phyloP scores from a whole-genome alignment of 2,329 filamentous ascomycete species.

The Arthrobotrys conoides region DNA sequence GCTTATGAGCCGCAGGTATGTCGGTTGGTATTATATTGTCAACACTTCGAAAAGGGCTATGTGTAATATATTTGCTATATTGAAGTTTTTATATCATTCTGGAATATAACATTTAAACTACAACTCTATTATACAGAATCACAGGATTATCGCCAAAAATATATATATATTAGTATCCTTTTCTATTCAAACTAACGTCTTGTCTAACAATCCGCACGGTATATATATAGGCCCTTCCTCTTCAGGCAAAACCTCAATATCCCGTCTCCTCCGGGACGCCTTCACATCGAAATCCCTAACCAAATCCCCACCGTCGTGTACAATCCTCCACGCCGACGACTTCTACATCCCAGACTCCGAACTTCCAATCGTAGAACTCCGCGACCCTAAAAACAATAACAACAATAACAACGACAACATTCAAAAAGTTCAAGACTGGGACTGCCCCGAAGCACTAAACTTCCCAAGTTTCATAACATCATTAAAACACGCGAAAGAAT shows the following conservation, averaged over 20 bases:
- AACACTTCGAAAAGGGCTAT: too few relatives aligned
- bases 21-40: too few relatives aligned
- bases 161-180: too few relatives aligned
- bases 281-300: conserved; percentile 69
- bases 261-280: conserved; percentile 84
- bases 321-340: conserved; percentile 95
- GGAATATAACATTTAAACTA: too few relatives aligned
- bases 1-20: conserved; percentile 4
- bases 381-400: too few relatives aligned
- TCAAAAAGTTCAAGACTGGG: conserved; percentile 84
- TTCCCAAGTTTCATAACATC: conserved; percentile 77
- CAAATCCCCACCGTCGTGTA: conserved; percentile 70
- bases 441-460: conserved; percentile 84
- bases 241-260: conserved; percentile 94
- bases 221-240: conserved; percentile 82
- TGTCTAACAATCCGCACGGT: too few relatives aligned
- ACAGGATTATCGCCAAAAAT: background rate
- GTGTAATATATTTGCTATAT: too few relatives aligned
- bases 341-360: conserved; percentile 86
- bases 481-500: conserved; percentile 77
- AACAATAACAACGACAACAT: too few relatives aligned
- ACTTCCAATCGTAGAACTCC: conserved; percentile 68
- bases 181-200: background rate
- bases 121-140: too few relatives aligned
- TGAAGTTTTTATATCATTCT: too few relatives aligned